phyloP scores from a whole-genome alignment of 495 filamentous ascomycete genomes.

The Aspergillus olivimuriae region DNA sequence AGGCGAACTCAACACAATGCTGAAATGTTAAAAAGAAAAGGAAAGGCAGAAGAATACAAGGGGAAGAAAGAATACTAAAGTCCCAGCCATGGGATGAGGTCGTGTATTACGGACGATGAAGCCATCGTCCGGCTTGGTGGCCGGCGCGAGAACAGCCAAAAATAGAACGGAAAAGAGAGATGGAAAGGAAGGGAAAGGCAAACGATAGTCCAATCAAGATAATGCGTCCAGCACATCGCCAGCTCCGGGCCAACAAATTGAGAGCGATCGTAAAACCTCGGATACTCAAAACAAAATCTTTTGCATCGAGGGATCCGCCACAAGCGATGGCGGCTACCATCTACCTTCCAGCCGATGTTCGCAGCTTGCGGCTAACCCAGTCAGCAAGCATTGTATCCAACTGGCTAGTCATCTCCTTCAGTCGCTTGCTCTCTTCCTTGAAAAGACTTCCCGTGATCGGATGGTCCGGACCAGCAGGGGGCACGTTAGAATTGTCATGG shows the following conservation, averaged over 20 bases:
- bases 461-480: slow-evolving; percentile 71
- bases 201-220: slow-evolving; percentile 5
- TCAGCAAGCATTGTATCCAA: slow-evolving; percentile 81
- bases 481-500: slow-evolving; percentile 77
- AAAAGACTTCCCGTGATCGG: slow-evolving; percentile 76
- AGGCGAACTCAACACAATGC: too few relatives aligned
- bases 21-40: not conserved
- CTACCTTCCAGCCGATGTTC: slow-evolving; percentile 16
- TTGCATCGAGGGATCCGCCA: too few relatives aligned
- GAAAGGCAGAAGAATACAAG: slow-evolving; percentile 1
- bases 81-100: not conserved
- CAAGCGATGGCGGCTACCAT: not conserved
- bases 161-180: too few relatives aligned
- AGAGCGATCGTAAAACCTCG: not conserved
- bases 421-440: slow-evolving; percentile 71
- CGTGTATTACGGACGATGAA: too few relatives aligned
- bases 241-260: slow-evolving; percentile 11
- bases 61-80: not conserved
- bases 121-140: too few relatives aligned
- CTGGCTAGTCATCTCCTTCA: slow-evolving; percentile 77
- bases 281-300: too few relatives aligned
- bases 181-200: not conserved
- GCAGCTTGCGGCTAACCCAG: slow-evolving; percentile 61
- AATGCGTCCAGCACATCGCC: slow-evolving; percentile 24
- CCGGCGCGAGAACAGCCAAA: too few relatives aligned